phyloP scores from a whole-genome alignment of 2,329 filamentous ascomycete species.

The Fusarium setosum region DNA sequence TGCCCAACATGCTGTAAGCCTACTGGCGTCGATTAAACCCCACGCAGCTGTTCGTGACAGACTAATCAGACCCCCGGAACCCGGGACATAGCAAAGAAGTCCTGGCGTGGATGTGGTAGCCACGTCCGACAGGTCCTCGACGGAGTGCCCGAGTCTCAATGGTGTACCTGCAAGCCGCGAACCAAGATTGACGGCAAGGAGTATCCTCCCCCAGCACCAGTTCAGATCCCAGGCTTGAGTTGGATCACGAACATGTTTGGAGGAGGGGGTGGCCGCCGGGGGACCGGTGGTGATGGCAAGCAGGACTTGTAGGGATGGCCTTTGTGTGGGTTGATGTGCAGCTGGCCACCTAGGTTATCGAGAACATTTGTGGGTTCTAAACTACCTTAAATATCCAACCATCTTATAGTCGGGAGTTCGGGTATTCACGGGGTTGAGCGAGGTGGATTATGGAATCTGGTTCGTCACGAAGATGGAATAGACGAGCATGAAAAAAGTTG shows the following conservation, averaged over 20 bases:
- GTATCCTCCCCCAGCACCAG: slow-evolving; percentile 58
- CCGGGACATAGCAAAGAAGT: slow-evolving; percentile 54
- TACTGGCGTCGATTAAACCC: too few species aligned
- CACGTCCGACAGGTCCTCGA: slow-evolving; percentile 59
- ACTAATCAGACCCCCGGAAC: background rate
- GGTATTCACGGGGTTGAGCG: background rate
- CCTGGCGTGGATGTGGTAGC: slow-evolving; percentile 62
- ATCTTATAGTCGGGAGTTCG: background rate
- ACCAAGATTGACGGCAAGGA: slow-evolving; percentile 56
- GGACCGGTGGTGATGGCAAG: slow-evolving; percentile 23
- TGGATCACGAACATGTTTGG: slow-evolving; percentile 49
- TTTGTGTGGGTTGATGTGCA: background rate
- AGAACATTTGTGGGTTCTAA: background rate
- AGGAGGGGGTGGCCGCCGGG: slow-evolving; percentile 14
- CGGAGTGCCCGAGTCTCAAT: slow-evolving; percentile 56
- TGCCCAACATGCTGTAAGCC: slow-evolving; percentile 58
- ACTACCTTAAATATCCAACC: background rate
- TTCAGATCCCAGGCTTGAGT: slow-evolving; percentile 52
- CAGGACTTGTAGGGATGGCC: slow-evolving; percentile 37
- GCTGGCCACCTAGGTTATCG: too few species aligned
- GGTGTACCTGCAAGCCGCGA: slow-evolving; percentile 60
- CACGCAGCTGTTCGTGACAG: background rate
- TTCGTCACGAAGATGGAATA: too few species aligned
- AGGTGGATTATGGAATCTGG: background rate
- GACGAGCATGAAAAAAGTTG: too few species aligned